phyloP scores from a whole-genome alignment of 1,139 yeast genomes.

The Candida glucosophila region DNA sequence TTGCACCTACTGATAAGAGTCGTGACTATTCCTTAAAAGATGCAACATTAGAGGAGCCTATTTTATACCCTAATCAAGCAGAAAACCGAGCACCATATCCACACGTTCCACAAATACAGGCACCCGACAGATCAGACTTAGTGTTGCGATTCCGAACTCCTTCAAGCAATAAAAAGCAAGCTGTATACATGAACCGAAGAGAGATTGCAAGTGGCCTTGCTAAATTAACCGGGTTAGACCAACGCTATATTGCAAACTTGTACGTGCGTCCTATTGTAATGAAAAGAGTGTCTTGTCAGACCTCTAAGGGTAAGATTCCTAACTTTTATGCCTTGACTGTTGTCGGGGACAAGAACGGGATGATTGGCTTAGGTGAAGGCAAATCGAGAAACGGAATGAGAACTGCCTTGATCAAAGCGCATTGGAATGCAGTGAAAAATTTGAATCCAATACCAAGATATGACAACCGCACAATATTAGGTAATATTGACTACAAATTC shows the following conservation, averaged over 20 bases:
- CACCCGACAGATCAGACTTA: slow-evolving; percentile 35
- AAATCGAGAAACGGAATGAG: slow-evolving; percentile 74
- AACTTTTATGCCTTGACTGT: slow-evolving; percentile 80
- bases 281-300: slow-evolving; percentile 86
- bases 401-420: slow-evolving; percentile 76
- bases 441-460: slow-evolving; percentile 75
- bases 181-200: slow-evolving; percentile 12
- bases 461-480: slow-evolving; percentile 86
- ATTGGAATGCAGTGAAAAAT: slow-evolving; percentile 90
- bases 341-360: slow-evolving; percentile 90
- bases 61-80: slow-evolving; percentile 39
- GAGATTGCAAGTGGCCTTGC: slow-evolving; percentile 52
- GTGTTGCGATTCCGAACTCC: slow-evolving; percentile 25
- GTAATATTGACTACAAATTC: slow-evolving; percentile 72
- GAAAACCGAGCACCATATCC: slow-evolving; percentile 33
- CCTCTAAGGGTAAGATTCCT: slow-evolving; percentile 87
- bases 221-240: slow-evolving; percentile 67
- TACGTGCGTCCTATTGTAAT: slow-evolving; percentile 59
- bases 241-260: slow-evolving; percentile 54
- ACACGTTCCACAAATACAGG: slow-evolving; percentile 29
- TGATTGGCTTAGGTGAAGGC: slow-evolving; percentile 94
- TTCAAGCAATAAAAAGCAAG: slow-evolving; percentile 7
- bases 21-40: slow-evolving; percentile 28
- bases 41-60: slow-evolving; percentile 41
- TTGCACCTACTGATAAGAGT: slow-evolving; percentile 19